phyloP scores from a whole-genome alignment of 192 early-diverging fungal genomes.

The Mortierella claussenii region DNA sequence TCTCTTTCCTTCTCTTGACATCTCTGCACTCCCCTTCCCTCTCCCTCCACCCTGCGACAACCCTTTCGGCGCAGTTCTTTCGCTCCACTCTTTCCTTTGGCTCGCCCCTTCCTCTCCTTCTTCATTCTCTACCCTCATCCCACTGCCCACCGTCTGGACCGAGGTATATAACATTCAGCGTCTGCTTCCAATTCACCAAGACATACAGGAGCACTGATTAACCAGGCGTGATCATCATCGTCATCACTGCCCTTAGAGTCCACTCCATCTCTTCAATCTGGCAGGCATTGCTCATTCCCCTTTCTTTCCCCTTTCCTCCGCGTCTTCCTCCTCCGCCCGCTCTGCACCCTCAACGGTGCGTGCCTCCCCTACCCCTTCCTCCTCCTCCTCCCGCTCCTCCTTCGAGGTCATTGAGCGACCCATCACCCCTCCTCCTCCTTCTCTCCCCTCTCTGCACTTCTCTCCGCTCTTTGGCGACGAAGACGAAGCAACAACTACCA shows the following conservation, averaged over 20 bases:
- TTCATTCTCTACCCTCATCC: neutral
- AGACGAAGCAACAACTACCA: neutral
- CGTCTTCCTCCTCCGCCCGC: slow-evolving; percentile 19
- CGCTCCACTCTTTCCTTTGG: neutral
- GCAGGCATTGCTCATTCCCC: slow-evolving; percentile 30
- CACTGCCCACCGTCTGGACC: neutral
- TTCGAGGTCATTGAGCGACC: slow-evolving; percentile 37
- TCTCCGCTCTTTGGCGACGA: slow-evolving; percentile 37
- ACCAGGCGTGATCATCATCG: no score
- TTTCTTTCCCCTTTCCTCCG: slow-evolving; percentile 4
- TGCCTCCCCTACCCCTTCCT: slow-evolving; percentile 7
- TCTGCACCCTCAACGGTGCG: slow-evolving; percentile 14
- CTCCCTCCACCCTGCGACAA: no score
- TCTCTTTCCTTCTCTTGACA: neutral
- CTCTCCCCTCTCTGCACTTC: slow-evolving; percentile 24
- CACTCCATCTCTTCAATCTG: slow-evolving; percentile 12
- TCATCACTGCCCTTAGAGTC: slow-evolving; percentile 3
- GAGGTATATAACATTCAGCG: neutral
- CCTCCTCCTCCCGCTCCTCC: slow-evolving; percentile 24
- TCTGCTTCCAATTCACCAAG: neutral
- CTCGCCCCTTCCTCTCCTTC: neutral
- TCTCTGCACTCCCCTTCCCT: neutral
- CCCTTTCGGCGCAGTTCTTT: no score
- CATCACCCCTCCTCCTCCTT: slow-evolving; percentile 13
- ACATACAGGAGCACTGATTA: neutral